Evolutionary conservation across 805 yeast species (phyloP).

Genomic region (Schizosaccharomyces osmophilus): DNA sequence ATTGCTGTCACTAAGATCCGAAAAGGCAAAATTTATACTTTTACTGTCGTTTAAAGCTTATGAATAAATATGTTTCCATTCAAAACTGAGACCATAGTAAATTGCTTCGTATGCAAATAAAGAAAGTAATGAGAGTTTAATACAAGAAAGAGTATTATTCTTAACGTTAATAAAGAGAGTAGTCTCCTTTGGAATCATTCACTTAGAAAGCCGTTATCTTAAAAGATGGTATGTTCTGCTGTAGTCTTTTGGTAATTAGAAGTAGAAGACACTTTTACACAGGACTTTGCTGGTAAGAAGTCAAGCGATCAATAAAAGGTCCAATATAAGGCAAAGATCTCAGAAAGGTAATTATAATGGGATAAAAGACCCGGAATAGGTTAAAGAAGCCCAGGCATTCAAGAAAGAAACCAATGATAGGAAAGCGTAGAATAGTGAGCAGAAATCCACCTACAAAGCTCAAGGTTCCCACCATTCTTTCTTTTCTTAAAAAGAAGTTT

Average conservation of each 20-base stretch:
- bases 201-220: too few species aligned
- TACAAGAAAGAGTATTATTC: too few species aligned
- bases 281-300: background rate
- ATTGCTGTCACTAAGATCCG: too few species aligned
- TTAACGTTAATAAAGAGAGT: too few species aligned
- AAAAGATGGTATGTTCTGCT: too few species aligned
- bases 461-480: background rate
- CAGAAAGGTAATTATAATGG: background rate
- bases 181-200: too few species aligned
- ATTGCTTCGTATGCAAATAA: too few species aligned
- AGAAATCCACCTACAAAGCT: background rate
- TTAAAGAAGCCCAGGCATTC: background rate
- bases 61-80: too few species aligned
- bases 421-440: background rate
- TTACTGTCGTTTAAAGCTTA: too few species aligned
- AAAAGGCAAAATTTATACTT: too few species aligned
- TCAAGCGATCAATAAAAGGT: background rate
- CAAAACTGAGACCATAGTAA: too few species aligned
- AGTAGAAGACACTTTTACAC: background rate
- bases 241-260: background rate
- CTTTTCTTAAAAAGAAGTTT: background rate
- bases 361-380: background rate
- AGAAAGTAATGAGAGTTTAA: too few species aligned
- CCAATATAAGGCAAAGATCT: background rate
- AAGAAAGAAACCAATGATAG: background rate